phyloP scores from a whole-genome alignment of 2,329 filamentous ascomycete genomes.

The Helotiales sp. region DNA sequence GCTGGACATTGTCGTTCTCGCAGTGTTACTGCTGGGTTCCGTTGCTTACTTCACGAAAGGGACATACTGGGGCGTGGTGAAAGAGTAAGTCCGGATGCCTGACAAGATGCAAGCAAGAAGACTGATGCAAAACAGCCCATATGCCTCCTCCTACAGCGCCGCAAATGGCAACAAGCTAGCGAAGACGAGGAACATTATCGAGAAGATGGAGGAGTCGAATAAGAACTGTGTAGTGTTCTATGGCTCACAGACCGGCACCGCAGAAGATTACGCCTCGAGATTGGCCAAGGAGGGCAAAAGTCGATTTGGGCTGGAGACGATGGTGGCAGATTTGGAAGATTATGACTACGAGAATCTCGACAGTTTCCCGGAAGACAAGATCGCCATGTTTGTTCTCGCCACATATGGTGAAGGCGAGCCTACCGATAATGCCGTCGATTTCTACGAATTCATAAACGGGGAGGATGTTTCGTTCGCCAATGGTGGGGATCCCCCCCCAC shows the following conservation, averaged over 20 bases:
- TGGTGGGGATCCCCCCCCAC: conserved; percentile 66
- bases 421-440: conserved; percentile 97
- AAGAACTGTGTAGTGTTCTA: conserved; percentile 99
- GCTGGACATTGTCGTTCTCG: conserved; percentile 89
- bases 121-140: too few relatives aligned
- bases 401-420: conserved; percentile 99
- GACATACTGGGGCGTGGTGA: conserved; percentile 84
- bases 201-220: conserved; percentile 92
- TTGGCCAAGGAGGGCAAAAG: conserved; percentile 97
- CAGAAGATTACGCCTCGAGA: conserved; percentile 95
- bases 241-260: conserved; percentile 95
- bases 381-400: conserved; percentile 92
- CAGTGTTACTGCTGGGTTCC: conserved; percentile 80
- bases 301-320: conserved; percentile 92
- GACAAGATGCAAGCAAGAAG: too few relatives aligned
- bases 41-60: conserved; percentile 98
- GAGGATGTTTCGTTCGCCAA: conserved; percentile 83
- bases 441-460: conserved; percentile 90
- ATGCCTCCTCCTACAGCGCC: conserved; percentile 72
- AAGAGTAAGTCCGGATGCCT: too few relatives aligned
- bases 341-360: conserved; percentile 97
- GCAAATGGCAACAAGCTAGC: conserved; percentile 72
- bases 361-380: conserved; percentile 81
- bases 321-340: conserved; percentile 97
- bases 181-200: conserved; percentile 87